Conservation (phyloP, 2,329 filamentous ascomycete species). For the Fusarium buxicola region DNA sequence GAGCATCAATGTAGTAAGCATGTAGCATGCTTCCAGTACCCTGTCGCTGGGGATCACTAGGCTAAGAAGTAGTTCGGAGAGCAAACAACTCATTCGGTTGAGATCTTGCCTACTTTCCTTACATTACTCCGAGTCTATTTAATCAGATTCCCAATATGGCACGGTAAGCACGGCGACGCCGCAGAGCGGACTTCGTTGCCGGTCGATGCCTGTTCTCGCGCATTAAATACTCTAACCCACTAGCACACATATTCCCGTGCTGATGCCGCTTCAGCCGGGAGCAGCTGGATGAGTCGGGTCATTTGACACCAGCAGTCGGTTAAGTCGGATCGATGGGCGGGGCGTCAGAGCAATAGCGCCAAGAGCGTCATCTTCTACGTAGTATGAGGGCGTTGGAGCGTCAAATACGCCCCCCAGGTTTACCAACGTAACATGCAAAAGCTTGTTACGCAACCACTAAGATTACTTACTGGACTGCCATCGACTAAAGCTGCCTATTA, state of each 20-base stretch:
- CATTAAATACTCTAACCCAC: not conserved
- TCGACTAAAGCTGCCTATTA: conserved; percentile 16
- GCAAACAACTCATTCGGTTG: no score
- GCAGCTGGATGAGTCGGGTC: not conserved
- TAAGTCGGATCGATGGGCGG: conserved; percentile 38
- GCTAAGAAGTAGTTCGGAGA: no score
- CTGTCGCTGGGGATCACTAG: no score
- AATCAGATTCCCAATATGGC: no score
- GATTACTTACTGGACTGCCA: conserved; percentile 4
- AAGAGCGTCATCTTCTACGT: not conserved
- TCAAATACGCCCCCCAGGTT: not conserved
- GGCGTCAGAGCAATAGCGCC: not conserved
- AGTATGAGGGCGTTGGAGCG: no score
- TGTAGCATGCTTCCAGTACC: no score
- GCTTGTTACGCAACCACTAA: conserved; percentile 39
- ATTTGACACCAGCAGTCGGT: conserved; percentile 31
- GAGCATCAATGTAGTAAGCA: no score
- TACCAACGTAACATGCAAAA: conserved; percentile 10
- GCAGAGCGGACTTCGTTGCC: conserved; percentile 10
- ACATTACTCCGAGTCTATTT: no score
- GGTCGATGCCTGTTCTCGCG: conserved; percentile 34
- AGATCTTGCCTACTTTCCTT: no score
- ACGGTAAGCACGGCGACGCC: conserved; percentile 13
- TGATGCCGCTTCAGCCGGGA: conserved; percentile 28
- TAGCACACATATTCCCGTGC: not conserved